A percentile compares a stretch with the other conserved stretches of the same genome.
phyloP scores from a whole-genome alignment of 331 rosid genomes.

The Acacia pycnantha region DNA sequence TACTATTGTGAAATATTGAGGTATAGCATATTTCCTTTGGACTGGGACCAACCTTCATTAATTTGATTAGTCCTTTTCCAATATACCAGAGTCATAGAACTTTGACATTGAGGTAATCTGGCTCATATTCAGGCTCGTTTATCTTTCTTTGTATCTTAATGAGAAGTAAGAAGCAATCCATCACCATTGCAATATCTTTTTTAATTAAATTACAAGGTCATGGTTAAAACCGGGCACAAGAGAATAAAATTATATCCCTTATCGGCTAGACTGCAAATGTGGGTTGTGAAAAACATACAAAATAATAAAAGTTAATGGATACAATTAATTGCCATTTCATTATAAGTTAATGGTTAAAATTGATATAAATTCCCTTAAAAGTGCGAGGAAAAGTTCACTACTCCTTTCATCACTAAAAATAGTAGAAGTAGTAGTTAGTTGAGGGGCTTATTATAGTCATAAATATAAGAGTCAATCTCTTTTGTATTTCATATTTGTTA shows the following conservation, averaged over 20 bases:
- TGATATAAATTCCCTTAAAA: not conserved
- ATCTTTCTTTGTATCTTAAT: not conserved
- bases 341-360: not conserved
- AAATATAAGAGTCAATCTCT: too few species aligned
- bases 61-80: not conserved
- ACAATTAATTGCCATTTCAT: not conserved
- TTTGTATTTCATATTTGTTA: too few species aligned
- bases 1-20: not conserved
- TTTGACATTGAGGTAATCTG: constrained; percentile 24
- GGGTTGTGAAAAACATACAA: not conserved
- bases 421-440: too few species aligned
- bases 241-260: too few species aligned
- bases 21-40: not conserved
- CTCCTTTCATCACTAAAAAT: not conserved
- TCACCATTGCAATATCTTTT: not conserved
- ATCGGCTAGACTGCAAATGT: not conserved
- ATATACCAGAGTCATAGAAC: constrained; percentile 9
- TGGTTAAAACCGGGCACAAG: not conserved
- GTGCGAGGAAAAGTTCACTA: not conserved
- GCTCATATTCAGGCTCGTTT: constrained; percentile 2
- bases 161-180: not conserved
- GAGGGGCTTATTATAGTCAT: too few species aligned
- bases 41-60: not conserved
- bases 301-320: not conserved
- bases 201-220: too few species aligned